phyloP scores from a whole-genome alignment of 192 early-diverging fungal species.

The Geranomyces michiganensis region DNA sequence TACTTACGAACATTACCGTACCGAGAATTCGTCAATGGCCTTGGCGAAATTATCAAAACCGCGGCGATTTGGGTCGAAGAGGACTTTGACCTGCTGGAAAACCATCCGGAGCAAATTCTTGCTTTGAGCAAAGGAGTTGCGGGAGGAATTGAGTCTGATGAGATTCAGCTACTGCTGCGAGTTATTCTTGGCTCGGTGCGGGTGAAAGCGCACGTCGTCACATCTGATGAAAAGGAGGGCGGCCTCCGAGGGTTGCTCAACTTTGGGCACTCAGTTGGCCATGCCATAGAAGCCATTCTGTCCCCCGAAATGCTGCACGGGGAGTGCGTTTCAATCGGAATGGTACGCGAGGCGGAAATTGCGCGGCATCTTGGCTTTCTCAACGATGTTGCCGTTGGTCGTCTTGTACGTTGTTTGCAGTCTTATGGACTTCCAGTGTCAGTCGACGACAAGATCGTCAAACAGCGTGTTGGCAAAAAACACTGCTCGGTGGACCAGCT shows the following conservation, averaged over 20 bases:
- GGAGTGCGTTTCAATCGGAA: constrained; percentile 94
- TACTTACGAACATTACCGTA: constrained; percentile 84
- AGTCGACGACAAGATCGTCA: constrained; percentile 78
- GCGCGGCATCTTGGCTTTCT: constrained; percentile 84
- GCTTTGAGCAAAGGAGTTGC: constrained; percentile 39
- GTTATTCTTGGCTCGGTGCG: constrained; percentile 86
- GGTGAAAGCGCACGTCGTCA: constrained; percentile 95
- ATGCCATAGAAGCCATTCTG: constrained; percentile 92
- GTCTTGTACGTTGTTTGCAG: constrained; percentile 79
- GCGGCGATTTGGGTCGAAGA: constrained; percentile 87
- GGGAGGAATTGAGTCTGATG: constrained; percentile 4
- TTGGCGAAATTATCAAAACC: constrained; percentile 98
- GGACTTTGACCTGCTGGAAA: constrained; percentile 90
- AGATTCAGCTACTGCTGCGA: constrained; percentile 60
- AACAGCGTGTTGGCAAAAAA: constrained; percentile 62
- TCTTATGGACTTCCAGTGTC: constrained; percentile 88
- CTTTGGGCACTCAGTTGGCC: constrained; percentile 96
- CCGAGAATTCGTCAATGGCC: constrained; percentile 93
- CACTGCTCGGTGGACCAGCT: constrained; percentile 75
- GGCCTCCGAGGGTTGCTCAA: constrained; percentile 94
- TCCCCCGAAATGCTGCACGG: constrained; percentile 91
- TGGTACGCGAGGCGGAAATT: constrained; percentile 93
- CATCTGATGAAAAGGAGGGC: constrained; percentile 91
- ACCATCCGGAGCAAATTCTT: constrained; percentile 77
- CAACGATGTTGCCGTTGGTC: constrained; percentile 82